These are phyloP conservation scores for Eleusine coracana DNA, from an alignment of 176 grass and related monocot species.

Conservation along the genomic window DNA sequence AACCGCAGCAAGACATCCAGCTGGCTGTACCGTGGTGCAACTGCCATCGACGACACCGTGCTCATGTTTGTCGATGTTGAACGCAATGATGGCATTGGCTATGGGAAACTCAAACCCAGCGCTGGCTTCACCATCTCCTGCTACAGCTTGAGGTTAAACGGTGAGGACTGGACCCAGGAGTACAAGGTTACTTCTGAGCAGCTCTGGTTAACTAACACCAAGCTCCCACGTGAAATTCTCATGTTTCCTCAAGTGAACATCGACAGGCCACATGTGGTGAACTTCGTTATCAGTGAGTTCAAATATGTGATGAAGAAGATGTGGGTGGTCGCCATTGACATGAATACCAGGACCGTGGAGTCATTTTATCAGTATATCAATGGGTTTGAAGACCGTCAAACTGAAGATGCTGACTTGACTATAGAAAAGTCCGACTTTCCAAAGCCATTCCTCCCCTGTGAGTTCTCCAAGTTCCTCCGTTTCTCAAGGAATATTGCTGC, in stretches of 20 bases:
- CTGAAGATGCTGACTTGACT: background rate
- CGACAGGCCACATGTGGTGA: background rate
- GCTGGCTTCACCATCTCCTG: slow-evolving; percentile 24
- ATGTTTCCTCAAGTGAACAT: slow-evolving; percentile 22
- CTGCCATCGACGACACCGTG: background rate
- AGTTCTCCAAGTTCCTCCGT: too few relatives aligned
- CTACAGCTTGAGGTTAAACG: background rate
- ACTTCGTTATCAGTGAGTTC: background rate
- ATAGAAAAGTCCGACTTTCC: background rate
- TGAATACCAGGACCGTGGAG: background rate
- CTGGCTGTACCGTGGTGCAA: background rate
- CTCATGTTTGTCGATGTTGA: slow-evolving; percentile 13
- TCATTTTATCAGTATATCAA: background rate
- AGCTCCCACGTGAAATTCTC: background rate
- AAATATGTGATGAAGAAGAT: background rate
- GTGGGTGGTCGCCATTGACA: slow-evolving; percentile 19
- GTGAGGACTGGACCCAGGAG: background rate
- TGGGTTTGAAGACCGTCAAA: background rate
- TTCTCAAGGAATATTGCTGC: too few relatives aligned
- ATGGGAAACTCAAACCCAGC: background rate
- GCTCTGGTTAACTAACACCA: background rate
- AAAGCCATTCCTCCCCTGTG: too few relatives aligned
- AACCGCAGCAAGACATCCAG: background rate
- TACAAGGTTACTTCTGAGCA: background rate
- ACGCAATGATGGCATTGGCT: background rate